These are phyloP conservation scores for Sisymbrium irio DNA, from an alignment of 345 rosid genomes.

Conservation along the genomic window DNA sequence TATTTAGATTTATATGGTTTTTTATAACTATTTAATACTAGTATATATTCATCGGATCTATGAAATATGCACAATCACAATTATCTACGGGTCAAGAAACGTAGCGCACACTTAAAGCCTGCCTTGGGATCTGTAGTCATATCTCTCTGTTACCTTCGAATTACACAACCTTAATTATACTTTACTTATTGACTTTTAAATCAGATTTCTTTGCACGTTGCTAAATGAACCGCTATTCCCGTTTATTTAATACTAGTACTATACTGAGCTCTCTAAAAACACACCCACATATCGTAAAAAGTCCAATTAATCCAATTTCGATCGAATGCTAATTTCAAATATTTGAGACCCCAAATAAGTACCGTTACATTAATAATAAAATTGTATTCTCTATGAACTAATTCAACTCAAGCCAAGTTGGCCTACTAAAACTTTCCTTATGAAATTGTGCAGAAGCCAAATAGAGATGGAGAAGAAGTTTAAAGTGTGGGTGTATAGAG, in stretches of 20 bases:
- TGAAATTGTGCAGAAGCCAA: constrained; percentile 41
- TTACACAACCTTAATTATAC: not conserved
- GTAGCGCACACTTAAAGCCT: constrained; percentile 27
- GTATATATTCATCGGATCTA: not conserved
- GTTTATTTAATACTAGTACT: too few species aligned
- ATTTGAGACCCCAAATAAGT: not conserved
- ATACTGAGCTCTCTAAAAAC: too few species aligned
- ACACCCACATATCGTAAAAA: not conserved
- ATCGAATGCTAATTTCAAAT: not conserved
- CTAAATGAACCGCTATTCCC: not conserved
- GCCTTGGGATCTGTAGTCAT: constrained; percentile 22
- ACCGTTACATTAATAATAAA: not conserved
- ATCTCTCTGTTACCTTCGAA: constrained; percentile 1
- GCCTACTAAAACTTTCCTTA: not conserved
- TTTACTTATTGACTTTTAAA: constrained; percentile 4
- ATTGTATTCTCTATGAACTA: not conserved
- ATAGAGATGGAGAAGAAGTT: constrained; percentile 54
- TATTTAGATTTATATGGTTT: not conserved
- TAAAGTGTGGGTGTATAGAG: constrained; percentile 51
- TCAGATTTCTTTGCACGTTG: not conserved
- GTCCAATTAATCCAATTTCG: not conserved
- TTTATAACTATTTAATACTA: not conserved
- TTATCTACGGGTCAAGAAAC: constrained; percentile 2
- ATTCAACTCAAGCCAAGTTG: not conserved
- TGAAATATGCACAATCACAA: not conserved